Conservation (phyloP, 2,329 filamentous ascomycete genomes). For the Tolypocladium pustulatum region DNA sequence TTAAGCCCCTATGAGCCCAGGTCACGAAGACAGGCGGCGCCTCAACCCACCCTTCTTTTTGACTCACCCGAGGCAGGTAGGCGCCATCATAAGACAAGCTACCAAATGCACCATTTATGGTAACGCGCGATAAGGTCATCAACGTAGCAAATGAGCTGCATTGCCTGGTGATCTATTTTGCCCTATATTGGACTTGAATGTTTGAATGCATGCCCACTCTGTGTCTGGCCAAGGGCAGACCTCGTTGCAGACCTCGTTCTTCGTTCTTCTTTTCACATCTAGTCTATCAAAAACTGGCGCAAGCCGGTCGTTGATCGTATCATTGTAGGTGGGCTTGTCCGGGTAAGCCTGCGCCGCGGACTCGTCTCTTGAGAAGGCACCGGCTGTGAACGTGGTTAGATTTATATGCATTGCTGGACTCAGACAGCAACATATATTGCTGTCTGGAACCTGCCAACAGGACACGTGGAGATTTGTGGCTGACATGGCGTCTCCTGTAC, state of each 20-base stretch:
- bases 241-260: too few relatives aligned
- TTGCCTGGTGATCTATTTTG: background rate
- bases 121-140: background rate
- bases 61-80: background rate
- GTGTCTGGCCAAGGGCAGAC: background rate
- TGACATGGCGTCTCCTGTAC: background rate
- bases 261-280: too few relatives aligned
- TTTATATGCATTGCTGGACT: background rate
- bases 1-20: background rate
- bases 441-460: background rate
- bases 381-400: background rate
- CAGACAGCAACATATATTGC: too few relatives aligned
- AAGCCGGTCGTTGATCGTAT: background rate
- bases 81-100: background rate
- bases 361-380: background rate
- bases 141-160: background rate
- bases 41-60: background rate
- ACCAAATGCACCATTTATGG: background rate
- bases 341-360: background rate
- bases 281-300: too few relatives aligned
- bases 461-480: background rate
- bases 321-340: background rate
- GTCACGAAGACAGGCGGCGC: background rate
- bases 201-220: background rate
- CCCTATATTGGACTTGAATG: background rate